A percentile compares a stretch with the other conserved stretches of the same genome.
These are phyloP conservation scores for Colletotrichum costaricense DNA, from an alignment of 2,329 filamentous ascomycete genomes.

Conservation along the genomic window DNA sequence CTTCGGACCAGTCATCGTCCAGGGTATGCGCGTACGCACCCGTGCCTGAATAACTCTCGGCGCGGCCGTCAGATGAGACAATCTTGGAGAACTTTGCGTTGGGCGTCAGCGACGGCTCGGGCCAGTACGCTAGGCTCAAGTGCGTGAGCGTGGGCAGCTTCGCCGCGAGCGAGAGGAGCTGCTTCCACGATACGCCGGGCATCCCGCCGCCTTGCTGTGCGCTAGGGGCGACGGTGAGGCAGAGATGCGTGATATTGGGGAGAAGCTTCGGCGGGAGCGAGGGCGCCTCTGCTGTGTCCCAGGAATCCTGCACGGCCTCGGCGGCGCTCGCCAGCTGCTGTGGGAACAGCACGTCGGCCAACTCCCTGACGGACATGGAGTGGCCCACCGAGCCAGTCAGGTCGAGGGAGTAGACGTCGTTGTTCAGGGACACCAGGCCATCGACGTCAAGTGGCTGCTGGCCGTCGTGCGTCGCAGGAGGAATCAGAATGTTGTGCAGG, in stretches of 20 bases:
- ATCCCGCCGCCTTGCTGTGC: slow-evolving; percentile 37
- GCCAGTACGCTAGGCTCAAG: slow-evolving; percentile 72
- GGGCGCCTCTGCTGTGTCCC: slow-evolving; percentile 57
- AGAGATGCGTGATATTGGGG: slow-evolving; percentile 70
- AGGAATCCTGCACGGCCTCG: slow-evolving; percentile 60
- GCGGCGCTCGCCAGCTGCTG: slow-evolving; percentile 35
- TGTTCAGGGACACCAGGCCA: slow-evolving; percentile 48
- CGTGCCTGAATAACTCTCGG: slow-evolving; percentile 65
- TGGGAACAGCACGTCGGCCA: slow-evolving; percentile 64
- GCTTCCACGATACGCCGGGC: slow-evolving; percentile 64
- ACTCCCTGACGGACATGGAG: slow-evolving; percentile 62
- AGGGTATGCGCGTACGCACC: slow-evolving; percentile 68
- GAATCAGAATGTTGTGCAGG: slow-evolving; percentile 58
- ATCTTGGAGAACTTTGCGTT: slow-evolving; percentile 62
- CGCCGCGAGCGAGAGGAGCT: slow-evolving; percentile 64
- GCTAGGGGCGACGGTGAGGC: slow-evolving; percentile 61
- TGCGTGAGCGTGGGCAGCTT: slow-evolving; percentile 68
- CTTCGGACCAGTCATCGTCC: slow-evolving; percentile 70
- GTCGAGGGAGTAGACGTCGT: slow-evolving; percentile 64
- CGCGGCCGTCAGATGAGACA: slow-evolving; percentile 53
- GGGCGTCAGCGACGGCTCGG: slow-evolving; percentile 67
- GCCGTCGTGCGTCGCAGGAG: slow-evolving; percentile 44
- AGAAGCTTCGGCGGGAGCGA: slow-evolving; percentile 51
- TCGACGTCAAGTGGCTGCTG: slow-evolving; percentile 39
- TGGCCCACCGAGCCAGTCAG: slow-evolving; percentile 63